A percentile compares a stretch with the other conserved stretches of the same genome.
Evolutionary conservation across 2,329 filamentous ascomycete species (phyloP).

Genomic region (Hawksworthiomyces lignivorus): DNA sequence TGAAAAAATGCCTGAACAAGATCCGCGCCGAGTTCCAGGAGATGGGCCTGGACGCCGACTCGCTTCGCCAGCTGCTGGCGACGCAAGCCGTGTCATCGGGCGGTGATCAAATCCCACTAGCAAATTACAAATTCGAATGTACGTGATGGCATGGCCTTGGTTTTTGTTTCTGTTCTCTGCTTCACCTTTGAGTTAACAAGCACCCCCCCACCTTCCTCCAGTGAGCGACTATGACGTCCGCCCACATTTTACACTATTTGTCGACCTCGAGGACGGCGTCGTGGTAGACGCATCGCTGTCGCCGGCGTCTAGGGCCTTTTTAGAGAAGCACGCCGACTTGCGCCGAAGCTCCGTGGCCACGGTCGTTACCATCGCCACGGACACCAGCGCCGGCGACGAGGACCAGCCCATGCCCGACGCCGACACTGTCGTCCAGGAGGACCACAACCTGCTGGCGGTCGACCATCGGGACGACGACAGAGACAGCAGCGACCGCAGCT

Average conservation of each 20-base stretch:
- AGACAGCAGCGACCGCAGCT: not conserved
- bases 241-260: slow-evolving; percentile 62
- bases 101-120: slow-evolving; percentile 21
- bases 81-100: slow-evolving; percentile 33
- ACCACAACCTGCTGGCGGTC: not conserved
- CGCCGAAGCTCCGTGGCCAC: slow-evolving; percentile 5
- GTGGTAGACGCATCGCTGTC: slow-evolving; percentile 62
- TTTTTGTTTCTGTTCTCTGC: not conserved
- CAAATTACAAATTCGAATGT: slow-evolving; percentile 49
- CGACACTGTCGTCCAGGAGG: not conserved
- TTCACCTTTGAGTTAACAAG: not conserved
- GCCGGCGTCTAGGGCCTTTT: slow-evolving; percentile 53
- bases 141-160: too few relatives aligned
- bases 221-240: slow-evolving; percentile 34
- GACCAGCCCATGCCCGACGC: not conserved
- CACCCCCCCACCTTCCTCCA: not conserved
- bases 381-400: not conserved
- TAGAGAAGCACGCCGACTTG: slow-evolving; percentile 47
- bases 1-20: slow-evolving; percentile 85
- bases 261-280: slow-evolving; percentile 58
- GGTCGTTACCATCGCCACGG: too few relatives aligned
- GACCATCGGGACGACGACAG: slow-evolving; percentile 4
- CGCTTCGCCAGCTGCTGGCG: slow-evolving; percentile 57
- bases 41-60: slow-evolving; percentile 65
- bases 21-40: slow-evolving; percentile 63